Percentiles rank a stretch among this genome's conserved stretches.
Conservation (phyloP, 176 grass and related monocot species). For the Zoysia pacifica region DNA sequence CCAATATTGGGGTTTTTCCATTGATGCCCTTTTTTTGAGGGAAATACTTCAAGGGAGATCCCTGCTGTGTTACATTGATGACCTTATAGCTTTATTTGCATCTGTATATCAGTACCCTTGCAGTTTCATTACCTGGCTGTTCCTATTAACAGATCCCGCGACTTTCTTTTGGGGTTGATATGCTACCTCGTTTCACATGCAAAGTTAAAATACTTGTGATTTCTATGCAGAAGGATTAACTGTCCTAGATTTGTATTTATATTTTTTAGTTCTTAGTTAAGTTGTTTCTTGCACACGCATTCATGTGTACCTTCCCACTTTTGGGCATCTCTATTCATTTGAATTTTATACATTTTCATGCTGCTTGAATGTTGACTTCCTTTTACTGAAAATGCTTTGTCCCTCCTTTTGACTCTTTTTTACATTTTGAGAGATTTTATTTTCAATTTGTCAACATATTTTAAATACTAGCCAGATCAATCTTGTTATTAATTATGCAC, state of each 20-base stretch:
- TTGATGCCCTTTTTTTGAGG: background rate
- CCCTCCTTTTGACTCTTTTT: slow-evolving; percentile 4
- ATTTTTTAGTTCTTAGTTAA: background rate
- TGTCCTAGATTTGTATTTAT: background rate
- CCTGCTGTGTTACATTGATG: background rate
- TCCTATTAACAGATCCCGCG: background rate
- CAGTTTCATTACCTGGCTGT: background rate
- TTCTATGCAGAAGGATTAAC: slow-evolving; percentile 2
- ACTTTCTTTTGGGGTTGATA: slow-evolving; percentile 6
- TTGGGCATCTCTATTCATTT: background rate
- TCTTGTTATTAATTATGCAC: background rate
- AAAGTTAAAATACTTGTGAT: background rate
- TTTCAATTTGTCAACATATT: background rate
- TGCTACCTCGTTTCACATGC: background rate
- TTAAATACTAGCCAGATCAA: slow-evolving; percentile 16
- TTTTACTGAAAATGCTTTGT: background rate
- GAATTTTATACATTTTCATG: background rate
- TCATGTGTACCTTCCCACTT: background rate
- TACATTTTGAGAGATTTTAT: slow-evolving; percentile 8
- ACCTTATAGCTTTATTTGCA: background rate
- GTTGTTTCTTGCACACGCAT: background rate
- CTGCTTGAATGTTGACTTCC: background rate
- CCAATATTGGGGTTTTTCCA: background rate
- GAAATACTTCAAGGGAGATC: too few species aligned
- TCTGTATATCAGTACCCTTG: background rate